Evolutionary conservation across 352 stramenopile species (phyloP).

Genomic region (Globisporangium solare): DNA sequence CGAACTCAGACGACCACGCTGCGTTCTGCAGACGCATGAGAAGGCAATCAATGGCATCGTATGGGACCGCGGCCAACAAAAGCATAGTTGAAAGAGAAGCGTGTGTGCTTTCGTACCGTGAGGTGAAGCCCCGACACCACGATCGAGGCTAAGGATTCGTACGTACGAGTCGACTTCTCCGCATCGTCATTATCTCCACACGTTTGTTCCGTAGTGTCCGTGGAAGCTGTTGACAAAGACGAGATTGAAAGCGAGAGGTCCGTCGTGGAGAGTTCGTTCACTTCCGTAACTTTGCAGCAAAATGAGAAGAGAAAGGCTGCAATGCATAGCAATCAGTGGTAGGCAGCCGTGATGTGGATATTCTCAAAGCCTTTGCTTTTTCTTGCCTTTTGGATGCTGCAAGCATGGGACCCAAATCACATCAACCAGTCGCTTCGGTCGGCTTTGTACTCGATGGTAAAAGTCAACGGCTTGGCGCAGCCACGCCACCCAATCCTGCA

Average conservation of each 20-base stretch:
- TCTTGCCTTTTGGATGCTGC: conserved; percentile 35
- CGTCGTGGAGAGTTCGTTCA: conserved; percentile 4
- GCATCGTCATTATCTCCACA: background rate
- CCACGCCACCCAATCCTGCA: conserved; percentile 26
- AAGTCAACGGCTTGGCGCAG: conserved; percentile 25
- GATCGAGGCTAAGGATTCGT: conserved; percentile 25
- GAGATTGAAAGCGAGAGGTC: conserved; percentile 10
- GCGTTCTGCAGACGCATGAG: conserved; percentile 27
- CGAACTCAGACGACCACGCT: conserved; percentile 23
- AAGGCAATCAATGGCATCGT: background rate
- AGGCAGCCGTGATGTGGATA: background rate
- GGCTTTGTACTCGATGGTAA: conserved; percentile 24
- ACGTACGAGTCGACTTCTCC: background rate
- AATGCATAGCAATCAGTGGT: background rate
- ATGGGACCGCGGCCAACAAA: background rate
- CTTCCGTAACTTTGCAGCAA: conserved; percentile 22
- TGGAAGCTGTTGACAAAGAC: background rate
- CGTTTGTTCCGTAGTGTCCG: background rate
- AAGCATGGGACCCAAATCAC: conserved; percentile 35
- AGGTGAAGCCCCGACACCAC: conserved; percentile 34
- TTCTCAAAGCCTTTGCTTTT: background rate
- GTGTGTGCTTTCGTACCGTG: conserved; percentile 27
- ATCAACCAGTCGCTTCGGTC: conserved; percentile 12
- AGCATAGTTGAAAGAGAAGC: too few relatives aligned
- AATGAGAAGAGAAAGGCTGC: conserved; percentile 36